A percentile compares a stretch with the other conserved stretches of the same genome.
These are phyloP conservation scores for Kodamaea fukazawae DNA, from an alignment of 805 yeast genomes.

Conservation along the genomic window DNA sequence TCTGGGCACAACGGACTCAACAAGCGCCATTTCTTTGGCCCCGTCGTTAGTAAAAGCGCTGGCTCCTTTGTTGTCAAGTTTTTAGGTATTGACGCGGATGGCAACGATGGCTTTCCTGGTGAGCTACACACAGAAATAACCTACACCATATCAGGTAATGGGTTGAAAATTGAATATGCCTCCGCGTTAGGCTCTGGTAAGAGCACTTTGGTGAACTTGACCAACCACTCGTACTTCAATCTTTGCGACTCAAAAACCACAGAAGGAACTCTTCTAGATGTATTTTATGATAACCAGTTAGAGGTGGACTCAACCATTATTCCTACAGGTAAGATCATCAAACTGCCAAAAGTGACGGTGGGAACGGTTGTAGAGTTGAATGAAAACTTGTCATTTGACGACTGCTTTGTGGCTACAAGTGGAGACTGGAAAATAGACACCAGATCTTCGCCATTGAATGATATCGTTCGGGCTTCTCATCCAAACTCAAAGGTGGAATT, in stretches of 20 bases:
- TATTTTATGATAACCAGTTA: constrained; percentile 39
- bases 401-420: constrained; percentile 46
- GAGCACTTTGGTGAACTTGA: constrained; percentile 53
- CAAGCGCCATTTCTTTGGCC: constrained; percentile 51
- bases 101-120: constrained; percentile 61
- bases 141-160: constrained; percentile 40
- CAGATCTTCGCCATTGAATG: constrained; percentile 31
- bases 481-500: constrained; percentile 44
- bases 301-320: constrained; percentile 37
- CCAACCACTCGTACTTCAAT: constrained; percentile 65
- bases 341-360: not conserved
- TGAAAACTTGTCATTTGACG: constrained; percentile 33
- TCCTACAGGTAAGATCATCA: constrained; percentile 34
- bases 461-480: constrained; percentile 44
- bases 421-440: constrained; percentile 45
- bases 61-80: constrained; percentile 36
- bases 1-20: constrained; percentile 56
- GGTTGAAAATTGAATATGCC: constrained; percentile 50
- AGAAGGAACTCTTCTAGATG: constrained; percentile 30
- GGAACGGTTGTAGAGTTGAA: constrained; percentile 37
- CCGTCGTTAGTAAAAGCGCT: constrained; percentile 39
- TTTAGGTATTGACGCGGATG: constrained; percentile 42
- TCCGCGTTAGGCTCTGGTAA: constrained; percentile 35
- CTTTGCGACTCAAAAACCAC: constrained; percentile 29
- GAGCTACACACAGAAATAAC: constrained; percentile 45